Evolutionary conservation across 257 asterid genomes (phyloP).

Genomic region (Prunella vulgaris): DNA sequence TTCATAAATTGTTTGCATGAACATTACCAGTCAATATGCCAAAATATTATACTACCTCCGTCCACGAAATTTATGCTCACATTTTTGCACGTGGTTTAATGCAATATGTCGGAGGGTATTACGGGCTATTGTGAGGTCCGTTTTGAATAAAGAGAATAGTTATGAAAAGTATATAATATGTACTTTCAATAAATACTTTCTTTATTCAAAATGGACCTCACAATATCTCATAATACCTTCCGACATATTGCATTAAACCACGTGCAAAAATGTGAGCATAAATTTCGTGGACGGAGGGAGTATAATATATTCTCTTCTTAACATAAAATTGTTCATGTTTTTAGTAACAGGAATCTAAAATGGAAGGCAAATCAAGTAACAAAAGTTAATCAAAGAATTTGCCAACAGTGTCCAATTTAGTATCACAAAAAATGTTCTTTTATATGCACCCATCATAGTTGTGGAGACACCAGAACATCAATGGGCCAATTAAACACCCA

Average conservation of each 20-base stretch:
- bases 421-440: not conserved
- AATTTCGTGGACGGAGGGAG: too few relatives aligned
- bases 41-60: not conserved
- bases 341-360: not conserved
- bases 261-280: too few relatives aligned
- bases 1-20: not conserved
- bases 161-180: too few relatives aligned
- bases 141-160: too few relatives aligned
- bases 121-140: too few relatives aligned
- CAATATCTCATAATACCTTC: too few relatives aligned
- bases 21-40: not conserved
- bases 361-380: not conserved
- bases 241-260: too few relatives aligned
- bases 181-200: too few relatives aligned
- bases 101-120: too few relatives aligned
- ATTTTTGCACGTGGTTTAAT: too few relatives aligned
- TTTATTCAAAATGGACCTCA: too few relatives aligned
- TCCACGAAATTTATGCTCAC: too few relatives aligned
- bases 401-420: not conserved
- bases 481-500: not conserved
- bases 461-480: not conserved
- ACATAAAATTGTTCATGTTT: not conserved
- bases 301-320: not conserved
- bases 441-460: not conserved
- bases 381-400: not conserved